These are phyloP conservation scores for Volvariella volvacea DNA, from an alignment of 1,284 basidiomycete genomes.

Conservation along the genomic window DNA sequence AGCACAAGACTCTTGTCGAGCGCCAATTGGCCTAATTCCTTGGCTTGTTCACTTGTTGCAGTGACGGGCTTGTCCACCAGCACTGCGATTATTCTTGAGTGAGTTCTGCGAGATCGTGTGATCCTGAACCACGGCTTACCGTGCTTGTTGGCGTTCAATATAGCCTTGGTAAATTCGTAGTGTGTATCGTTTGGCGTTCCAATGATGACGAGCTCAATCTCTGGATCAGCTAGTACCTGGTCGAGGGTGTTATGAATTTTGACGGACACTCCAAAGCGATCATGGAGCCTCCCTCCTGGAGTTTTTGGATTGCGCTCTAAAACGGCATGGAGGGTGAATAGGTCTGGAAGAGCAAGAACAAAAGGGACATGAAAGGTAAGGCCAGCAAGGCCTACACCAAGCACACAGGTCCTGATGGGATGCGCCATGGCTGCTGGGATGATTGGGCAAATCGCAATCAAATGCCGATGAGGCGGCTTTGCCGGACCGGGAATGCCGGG, in stretches of 20 bases:
- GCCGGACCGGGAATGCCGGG: no score
- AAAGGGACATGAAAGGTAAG: constrained; percentile 79
- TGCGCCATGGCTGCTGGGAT: constrained; percentile 21
- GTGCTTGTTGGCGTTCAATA: constrained; percentile 71
- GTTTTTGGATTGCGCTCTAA: constrained; percentile 48
- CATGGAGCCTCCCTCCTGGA: constrained; percentile 55
- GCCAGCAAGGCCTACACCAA: constrained; percentile 72
- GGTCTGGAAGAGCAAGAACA: constrained; percentile 64
- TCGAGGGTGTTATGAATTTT: constrained; percentile 53
- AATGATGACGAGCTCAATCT: constrained; percentile 66
- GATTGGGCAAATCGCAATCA: no score
- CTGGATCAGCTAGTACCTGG: constrained; percentile 48
- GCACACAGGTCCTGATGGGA: constrained; percentile 64
- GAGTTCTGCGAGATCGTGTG: no score
- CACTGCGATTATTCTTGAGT: no score
- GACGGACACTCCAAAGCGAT: constrained; percentile 51
- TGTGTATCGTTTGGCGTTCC: constrained; percentile 81
- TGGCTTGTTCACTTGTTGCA: constrained; percentile 57
- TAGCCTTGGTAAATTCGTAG: constrained; percentile 59
- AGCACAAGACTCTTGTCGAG: constrained; percentile 60
- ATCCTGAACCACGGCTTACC: constrained; percentile 36
- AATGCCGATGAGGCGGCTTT: no score
- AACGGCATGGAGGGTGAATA: constrained; percentile 69
- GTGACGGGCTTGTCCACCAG: constrained; percentile 85
- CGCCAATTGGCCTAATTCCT: constrained; percentile 63